Evolutionary conservation across 371 early-diverging fungal genomes (phyloP), one percentile per base, ranked within the genome.

Genomic region (Conidiobolus coronatus): DNA sequence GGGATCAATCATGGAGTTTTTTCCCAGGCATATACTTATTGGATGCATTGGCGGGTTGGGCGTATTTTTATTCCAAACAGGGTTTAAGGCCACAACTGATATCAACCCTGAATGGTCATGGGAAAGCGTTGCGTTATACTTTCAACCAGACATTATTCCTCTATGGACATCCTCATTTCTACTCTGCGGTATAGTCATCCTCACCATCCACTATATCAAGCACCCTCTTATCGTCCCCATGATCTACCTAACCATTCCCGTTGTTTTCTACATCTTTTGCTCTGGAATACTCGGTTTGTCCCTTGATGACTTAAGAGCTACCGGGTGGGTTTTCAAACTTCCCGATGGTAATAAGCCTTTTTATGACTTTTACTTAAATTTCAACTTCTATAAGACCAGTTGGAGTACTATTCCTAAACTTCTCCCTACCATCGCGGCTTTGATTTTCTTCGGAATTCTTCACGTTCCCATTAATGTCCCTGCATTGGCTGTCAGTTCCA

Each of bases 391-490:
- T 13, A 56, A 65, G 44, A 79, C 78, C 1, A 63, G 79, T 52
- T 94, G 91, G 93, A 45, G 55, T 2, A 80, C 85, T 6, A 57
- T 91, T 1, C 60, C 68, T 15, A 63, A 70, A 24, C 76, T 87
- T 0, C 52, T 90, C 9, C 90, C 92, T 4, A 88, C 91, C 1
- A 87, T 90, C 78, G 50, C 89, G 14, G 88, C 93, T 0, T 62
- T 92, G 49, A 77, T 86, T 6, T 93, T 95, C 55, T 95, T 95
- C 60, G 89, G 88, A 63, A 76, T 93, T 24, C 66, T 95, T 18
- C 94, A 95, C 57, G 96, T 95, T 1, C 94, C 96, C 8, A 81
- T 81, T 53, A 84, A 82, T 49, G 85, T 89, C 0, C 93, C 91
- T 13, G 91, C 91, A 1, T 66, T 90, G 46, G 87, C 87, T 1